Evolutionary conservation across 2,329 filamentous ascomycete genomes (phyloP).

Genomic region (Colletotrichum zoysiae): DNA sequence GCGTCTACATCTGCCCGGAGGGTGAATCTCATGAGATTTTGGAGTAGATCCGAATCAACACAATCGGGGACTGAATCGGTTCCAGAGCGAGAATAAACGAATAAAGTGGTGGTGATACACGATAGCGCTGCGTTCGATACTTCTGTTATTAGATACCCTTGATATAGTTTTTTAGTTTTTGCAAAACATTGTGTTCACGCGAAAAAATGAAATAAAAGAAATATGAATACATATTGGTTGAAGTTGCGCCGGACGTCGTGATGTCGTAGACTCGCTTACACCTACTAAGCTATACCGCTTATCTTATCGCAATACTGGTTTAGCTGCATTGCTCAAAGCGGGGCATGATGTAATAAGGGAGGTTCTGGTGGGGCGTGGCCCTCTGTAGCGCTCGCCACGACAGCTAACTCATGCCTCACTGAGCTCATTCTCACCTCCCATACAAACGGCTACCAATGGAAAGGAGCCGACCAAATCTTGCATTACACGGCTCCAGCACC

Average conservation of each 20-base stretch:
- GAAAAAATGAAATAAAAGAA: neutral
- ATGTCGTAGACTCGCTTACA: no score
- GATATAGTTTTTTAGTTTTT: no score
- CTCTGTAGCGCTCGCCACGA: conserved; percentile 25
- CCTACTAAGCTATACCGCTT: neutral
- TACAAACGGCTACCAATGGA: neutral
- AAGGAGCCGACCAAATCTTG: conserved; percentile 3
- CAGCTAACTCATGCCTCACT: conserved; percentile 16
- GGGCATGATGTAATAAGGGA: conserved; percentile 42
- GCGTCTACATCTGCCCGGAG: neutral
- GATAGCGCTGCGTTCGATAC: neutral
- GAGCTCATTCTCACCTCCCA: conserved; percentile 15
- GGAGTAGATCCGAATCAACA: conserved; percentile 26
- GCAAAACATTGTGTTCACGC: neutral
- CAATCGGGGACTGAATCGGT: conserved; percentile 19
- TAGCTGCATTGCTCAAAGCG: conserved; percentile 34
- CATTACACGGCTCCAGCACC: neutral
- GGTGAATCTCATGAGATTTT: conserved; percentile 19
- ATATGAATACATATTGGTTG: neutral
- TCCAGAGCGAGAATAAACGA: conserved; percentile 4
- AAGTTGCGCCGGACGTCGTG: neutral
- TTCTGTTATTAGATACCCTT: conserved; percentile 14
- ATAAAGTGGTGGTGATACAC: neutral
- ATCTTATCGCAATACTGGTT: conserved; percentile 28
- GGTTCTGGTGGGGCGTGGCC: conserved; percentile 30